phyloP scores from a whole-genome alignment of 306 rosid species.

The Glycine tomentella region DNA sequence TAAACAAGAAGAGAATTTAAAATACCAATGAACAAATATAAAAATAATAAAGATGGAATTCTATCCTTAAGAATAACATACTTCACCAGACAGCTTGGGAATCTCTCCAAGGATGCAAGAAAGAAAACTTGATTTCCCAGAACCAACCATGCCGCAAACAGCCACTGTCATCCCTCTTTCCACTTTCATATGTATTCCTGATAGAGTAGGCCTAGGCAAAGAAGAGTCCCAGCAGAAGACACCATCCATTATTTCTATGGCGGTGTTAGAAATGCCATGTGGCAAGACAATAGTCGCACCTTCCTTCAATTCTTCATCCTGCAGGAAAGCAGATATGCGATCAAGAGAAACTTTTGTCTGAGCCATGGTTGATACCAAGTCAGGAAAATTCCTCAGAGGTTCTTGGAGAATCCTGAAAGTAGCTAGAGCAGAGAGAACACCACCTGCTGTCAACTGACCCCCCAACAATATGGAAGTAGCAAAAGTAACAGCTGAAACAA shows the following conservation, averaged over 20 bases:
- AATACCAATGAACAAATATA: slow-evolving; percentile 30
- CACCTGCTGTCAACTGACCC: slow-evolving; percentile 78
- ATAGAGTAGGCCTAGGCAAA: slow-evolving; percentile 66
- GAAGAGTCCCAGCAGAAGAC: slow-evolving; percentile 77
- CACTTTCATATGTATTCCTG: slow-evolving; percentile 73
- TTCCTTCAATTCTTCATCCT: slow-evolving; percentile 84
- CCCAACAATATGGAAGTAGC: slow-evolving; percentile 83
- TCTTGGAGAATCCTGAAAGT: slow-evolving; percentile 96
- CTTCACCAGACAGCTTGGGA: slow-evolving; percentile 84
- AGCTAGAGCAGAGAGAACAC: slow-evolving; percentile 95
- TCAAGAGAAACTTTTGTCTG: slow-evolving; percentile 95
- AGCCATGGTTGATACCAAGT: slow-evolving; percentile 92
- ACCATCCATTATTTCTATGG: slow-evolving; percentile 77
- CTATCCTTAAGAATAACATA: slow-evolving; percentile 52
- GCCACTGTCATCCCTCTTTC: slow-evolving; percentile 84
- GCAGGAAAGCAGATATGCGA: slow-evolving; percentile 80
- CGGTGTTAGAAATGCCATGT: slow-evolving; percentile 61
- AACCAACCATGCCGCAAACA: slow-evolving; percentile 88
- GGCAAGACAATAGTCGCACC: slow-evolving; percentile 76
- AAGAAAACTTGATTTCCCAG: slow-evolving; percentile 89
- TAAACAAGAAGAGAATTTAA: slow-evolving; percentile 11
- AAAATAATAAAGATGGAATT: slow-evolving; percentile 23
- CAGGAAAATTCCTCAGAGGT: slow-evolving; percentile 93
- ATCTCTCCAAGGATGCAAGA: slow-evolving; percentile 91
- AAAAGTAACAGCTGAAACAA: slow-evolving; percentile 85